phyloP scores from a whole-genome alignment of 495 filamentous ascomycete species.

The Bathelium albidoporum region DNA sequence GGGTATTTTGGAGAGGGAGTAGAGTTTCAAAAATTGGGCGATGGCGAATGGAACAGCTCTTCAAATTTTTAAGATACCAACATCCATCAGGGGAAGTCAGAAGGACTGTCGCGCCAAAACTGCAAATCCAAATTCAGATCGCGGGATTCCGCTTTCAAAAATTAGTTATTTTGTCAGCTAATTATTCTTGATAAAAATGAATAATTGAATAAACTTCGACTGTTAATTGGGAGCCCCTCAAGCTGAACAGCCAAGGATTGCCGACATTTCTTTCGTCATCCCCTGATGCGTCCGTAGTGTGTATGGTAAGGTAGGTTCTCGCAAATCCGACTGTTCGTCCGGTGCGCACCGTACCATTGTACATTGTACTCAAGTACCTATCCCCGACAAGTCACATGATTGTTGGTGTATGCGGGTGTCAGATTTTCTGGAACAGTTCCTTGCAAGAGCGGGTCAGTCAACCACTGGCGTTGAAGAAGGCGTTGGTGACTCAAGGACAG shows the following conservation, averaged over 20 bases:
- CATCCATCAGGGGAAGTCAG: neutral
- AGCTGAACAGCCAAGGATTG: no score
- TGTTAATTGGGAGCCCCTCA: no score
- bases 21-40: constrained; percentile 63
- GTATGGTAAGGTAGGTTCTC: no score
- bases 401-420: constrained; percentile 2
- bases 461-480: neutral
- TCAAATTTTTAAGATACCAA: constrained; percentile 40
- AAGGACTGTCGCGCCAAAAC: no score
- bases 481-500: neutral
- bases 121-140: no score
- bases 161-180: no score
- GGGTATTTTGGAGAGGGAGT: constrained; percentile 93
- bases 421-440: constrained; percentile 1
- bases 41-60: constrained; percentile 49
- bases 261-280: no score
- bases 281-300: no score
- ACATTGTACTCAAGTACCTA: neutral
- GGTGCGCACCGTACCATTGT: neutral
- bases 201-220: no score
- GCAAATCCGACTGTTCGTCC: neutral
- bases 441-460: neutral
- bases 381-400: neutral
- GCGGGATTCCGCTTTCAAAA: no score
- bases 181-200: no score